phyloP scores from a whole-genome alignment of 108 stramenopile species.

The Cyclotella baltica region DNA sequence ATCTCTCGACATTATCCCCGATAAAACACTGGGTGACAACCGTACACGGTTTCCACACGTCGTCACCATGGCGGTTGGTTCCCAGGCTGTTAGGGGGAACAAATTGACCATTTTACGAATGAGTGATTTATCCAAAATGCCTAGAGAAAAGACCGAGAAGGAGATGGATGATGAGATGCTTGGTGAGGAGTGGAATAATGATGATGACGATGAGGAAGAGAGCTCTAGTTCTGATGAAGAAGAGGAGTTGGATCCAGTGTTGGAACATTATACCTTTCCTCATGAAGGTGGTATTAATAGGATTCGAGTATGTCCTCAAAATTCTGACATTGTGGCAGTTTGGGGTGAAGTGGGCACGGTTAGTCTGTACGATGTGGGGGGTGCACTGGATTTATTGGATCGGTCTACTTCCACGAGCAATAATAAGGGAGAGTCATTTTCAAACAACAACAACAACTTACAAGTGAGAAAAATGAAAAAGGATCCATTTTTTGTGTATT shows the following conservation, averaged over 20 bases:
- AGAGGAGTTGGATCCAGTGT: slow-evolving; percentile 87
- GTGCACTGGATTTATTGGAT: slow-evolving; percentile 61
- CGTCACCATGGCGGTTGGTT: slow-evolving; percentile 88
- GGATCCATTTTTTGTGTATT: slow-evolving; percentile 82
- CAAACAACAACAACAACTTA: background rate
- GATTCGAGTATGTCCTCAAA: slow-evolving; percentile 93
- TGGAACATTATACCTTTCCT: slow-evolving; percentile 82
- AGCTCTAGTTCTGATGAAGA: slow-evolving; percentile 67
- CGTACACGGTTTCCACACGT: slow-evolving; percentile 92
- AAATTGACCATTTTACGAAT: slow-evolving; percentile 87
- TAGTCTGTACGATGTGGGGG: slow-evolving; percentile 87
- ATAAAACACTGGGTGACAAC: slow-evolving; percentile 78
- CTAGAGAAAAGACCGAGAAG: slow-evolving; percentile 62
- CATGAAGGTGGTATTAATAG: slow-evolving; percentile 97
- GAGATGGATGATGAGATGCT: slow-evolving; percentile 82
- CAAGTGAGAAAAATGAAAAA: slow-evolving; percentile 43
- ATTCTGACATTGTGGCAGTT: slow-evolving; percentile 87
- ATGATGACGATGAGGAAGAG: slow-evolving; percentile 60
- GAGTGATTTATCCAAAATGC: slow-evolving; percentile 82
- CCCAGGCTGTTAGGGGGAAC: slow-evolving; percentile 91
- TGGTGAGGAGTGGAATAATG: slow-evolving; percentile 86
- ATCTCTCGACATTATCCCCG: slow-evolving; percentile 91
- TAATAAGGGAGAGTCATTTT: background rate
- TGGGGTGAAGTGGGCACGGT: slow-evolving; percentile 92
- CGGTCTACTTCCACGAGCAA: slow-evolving; percentile 37